phyloP scores from a whole-genome alignment of 2,329 filamentous ascomycete species.

The Cladosporium colombiae region DNA sequence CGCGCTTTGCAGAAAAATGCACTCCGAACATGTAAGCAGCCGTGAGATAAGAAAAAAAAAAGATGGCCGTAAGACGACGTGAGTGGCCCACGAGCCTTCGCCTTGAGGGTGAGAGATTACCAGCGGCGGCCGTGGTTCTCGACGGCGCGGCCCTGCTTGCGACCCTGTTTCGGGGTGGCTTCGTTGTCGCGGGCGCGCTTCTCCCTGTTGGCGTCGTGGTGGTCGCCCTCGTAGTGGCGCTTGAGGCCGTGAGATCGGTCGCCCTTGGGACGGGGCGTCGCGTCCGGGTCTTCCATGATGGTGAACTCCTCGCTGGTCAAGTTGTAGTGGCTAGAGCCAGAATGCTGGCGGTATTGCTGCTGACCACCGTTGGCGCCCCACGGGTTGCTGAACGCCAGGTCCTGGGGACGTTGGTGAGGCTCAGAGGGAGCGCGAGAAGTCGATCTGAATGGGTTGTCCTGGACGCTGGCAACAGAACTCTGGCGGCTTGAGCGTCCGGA shows the following conservation, averaged over 20 bases:
- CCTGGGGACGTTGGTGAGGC: background rate
- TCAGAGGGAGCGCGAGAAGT: slow-evolving; percentile 5
- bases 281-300: slow-evolving; percentile 24
- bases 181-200: slow-evolving; percentile 23
- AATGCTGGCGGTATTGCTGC: slow-evolving; percentile 25
- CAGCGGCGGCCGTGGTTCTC: slow-evolving; percentile 7
- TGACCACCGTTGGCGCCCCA: slow-evolving; percentile 10
- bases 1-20: background rate
- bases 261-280: slow-evolving; percentile 25
- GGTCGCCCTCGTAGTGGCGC: slow-evolving; percentile 25
- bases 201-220: slow-evolving; percentile 16
- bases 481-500: slow-evolving; percentile 17
- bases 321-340: slow-evolving; percentile 23
- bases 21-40: background rate
- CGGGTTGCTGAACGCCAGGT: slow-evolving; percentile 5
- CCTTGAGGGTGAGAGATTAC: background rate
- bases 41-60: background rate
- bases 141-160: slow-evolving; percentile 19
- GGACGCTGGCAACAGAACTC: slow-evolving; percentile 18
- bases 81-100: background rate
- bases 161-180: slow-evolving; percentile 26
- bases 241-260: slow-evolving; percentile 25
- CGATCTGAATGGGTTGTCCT: background rate
- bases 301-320: slow-evolving; percentile 23
- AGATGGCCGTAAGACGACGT: background rate